Evolutionary conservation across 345 rosid species (phyloP).

Genomic region (Stellera chamaejasme): DNA sequence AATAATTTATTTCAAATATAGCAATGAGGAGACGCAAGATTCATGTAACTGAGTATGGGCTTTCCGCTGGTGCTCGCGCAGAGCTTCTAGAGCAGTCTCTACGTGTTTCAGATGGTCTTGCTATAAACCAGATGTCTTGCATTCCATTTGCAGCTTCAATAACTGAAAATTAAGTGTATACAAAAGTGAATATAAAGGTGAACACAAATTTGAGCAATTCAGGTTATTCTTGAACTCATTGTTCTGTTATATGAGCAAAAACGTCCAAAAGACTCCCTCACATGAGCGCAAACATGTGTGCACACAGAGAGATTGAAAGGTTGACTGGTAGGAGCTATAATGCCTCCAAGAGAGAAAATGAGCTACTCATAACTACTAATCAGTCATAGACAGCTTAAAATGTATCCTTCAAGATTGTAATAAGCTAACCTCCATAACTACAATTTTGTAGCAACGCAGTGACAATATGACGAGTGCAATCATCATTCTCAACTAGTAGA

Average conservation of each 20-base stretch:
- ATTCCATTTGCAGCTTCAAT: constrained; percentile 40
- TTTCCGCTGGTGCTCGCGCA: too few species aligned
- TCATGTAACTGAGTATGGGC: too few species aligned
- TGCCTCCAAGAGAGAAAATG: constrained; percentile 1
- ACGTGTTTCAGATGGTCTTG: too few species aligned
- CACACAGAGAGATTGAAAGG: too few species aligned
- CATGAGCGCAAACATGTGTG: too few species aligned
- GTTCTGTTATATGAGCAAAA: too few species aligned
- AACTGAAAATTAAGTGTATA: constrained; percentile 23
- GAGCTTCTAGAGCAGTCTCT: too few species aligned
- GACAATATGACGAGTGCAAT: constrained; percentile 73
- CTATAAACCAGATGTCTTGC: constrained; percentile 12
- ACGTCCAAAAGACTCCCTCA: too few species aligned
- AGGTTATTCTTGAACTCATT: not conserved
- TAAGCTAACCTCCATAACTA: constrained; percentile 60
- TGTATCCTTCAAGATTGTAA: not conserved
- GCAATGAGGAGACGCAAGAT: too few species aligned
- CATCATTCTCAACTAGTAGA: constrained; percentile 72
- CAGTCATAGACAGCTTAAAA: constrained; percentile 1
- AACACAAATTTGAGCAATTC: not conserved
- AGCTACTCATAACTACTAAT: not conserved
- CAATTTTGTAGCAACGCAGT: constrained; percentile 80
- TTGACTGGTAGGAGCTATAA: too few species aligned
- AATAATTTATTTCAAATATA: too few species aligned
- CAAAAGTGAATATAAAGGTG: not conserved